Percentiles rank a stretch among this genome's conserved stretches.
These are phyloP conservation scores for Alternaria arbusti DNA, from an alignment of 2,329 filamentous ascomycete species.

Conservation along the genomic window DNA sequence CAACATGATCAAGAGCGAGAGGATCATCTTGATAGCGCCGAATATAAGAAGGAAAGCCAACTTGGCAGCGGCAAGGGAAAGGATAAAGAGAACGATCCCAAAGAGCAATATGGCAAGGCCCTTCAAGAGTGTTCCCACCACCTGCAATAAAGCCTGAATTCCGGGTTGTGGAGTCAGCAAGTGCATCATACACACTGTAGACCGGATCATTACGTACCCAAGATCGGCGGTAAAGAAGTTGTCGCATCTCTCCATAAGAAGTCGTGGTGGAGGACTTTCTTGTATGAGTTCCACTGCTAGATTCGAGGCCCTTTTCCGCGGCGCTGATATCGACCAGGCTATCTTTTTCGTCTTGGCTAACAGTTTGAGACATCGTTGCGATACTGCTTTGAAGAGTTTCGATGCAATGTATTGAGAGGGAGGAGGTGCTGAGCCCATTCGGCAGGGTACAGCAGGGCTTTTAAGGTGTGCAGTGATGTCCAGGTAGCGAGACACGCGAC, in stretches of 20 bases:
- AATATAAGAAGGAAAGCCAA: not conserved
- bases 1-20: not conserved
- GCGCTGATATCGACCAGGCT: not conserved
- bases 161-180: not conserved
- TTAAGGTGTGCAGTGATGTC: not conserved
- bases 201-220: not conserved
- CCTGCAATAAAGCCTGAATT: not conserved
- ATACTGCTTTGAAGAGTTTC: not conserved
- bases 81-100: not conserved
- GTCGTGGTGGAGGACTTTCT: not conserved
- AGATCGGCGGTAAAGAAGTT: not conserved
- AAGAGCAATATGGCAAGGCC: not conserved
- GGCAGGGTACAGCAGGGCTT: not conserved
- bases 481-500: not conserved
- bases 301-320: not conserved
- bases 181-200: not conserved
- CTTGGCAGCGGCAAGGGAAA: not conserved
- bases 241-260: not conserved
- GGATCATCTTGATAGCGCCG: not conserved
- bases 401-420: not conserved
- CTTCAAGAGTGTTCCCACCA: not conserved
- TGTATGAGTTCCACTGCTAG: not conserved
- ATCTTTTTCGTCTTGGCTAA: not conserved
- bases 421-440: not conserved
- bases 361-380: not conserved